A percentile compares a stretch with the other conserved stretches of the same genome.
These are phyloP conservation scores for Eimeria sp. DNA, from an alignment of 169 alveolate species.

Conservation along the genomic window DNA sequence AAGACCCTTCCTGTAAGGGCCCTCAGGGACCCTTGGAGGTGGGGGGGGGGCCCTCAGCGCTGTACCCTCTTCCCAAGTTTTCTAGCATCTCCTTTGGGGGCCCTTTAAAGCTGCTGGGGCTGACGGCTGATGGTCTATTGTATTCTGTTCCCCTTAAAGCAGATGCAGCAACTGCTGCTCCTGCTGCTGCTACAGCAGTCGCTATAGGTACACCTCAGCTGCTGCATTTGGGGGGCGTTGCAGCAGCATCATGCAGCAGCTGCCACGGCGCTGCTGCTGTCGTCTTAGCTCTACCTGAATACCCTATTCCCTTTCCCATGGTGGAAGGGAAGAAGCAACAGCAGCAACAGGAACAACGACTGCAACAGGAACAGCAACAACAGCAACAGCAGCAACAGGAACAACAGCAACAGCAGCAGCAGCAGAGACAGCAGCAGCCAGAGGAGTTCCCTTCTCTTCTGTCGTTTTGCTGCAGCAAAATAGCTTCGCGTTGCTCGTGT, in stretches of 20 bases:
- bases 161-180: neutral
- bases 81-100: conserved; percentile 12
- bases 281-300: neutral
- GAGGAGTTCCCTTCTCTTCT: neutral
- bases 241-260: neutral
- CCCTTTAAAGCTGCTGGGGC: conserved; percentile 5
- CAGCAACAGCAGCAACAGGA: conserved; percentile 9
- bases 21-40: neutral
- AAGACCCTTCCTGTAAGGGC: neutral
- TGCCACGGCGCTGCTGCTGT: conserved; percentile 44
- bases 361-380: neutral
- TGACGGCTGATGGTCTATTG: neutral
- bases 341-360: conserved; percentile 3
- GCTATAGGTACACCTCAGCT: conserved; percentile 19
- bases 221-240: conserved; percentile 29
- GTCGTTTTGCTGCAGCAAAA: neutral
- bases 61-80: neutral
- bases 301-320: neutral
- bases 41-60: neutral
- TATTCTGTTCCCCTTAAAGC: neutral
- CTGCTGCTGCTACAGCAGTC: conserved; percentile 37
- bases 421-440: neutral
- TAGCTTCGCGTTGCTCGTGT: neutral
- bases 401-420: neutral
- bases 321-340: neutral